phyloP scores from a whole-genome alignment of 495 filamentous ascomycete genomes.

The Cudoniella acicularis region DNA sequence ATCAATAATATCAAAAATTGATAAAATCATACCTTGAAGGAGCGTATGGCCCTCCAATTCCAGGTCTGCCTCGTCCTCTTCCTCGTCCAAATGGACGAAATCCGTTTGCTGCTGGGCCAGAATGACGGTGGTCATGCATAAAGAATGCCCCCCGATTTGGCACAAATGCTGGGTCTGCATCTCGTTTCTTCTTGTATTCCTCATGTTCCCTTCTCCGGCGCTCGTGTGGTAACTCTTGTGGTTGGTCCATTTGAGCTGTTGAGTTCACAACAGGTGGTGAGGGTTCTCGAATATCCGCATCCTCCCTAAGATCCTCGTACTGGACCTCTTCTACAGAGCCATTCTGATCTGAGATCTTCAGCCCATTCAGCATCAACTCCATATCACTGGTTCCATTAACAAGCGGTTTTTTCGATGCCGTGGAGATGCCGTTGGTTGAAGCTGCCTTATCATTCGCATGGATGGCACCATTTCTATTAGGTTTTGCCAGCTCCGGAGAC shows the following conservation, averaged over 20 bases:
- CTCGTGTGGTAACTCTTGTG: constrained; percentile 54
- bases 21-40: constrained; percentile 51
- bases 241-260: constrained; percentile 31
- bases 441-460: constrained; percentile 10
- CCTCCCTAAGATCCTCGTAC: constrained; percentile 27
- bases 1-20: background rate
- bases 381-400: constrained; percentile 60
- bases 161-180: constrained; percentile 89
- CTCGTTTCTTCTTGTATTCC: constrained; percentile 80
- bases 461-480: constrained; percentile 17
- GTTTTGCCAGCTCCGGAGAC: constrained; percentile 29
- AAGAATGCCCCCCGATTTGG: constrained; percentile 95
- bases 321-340: constrained; percentile 20
- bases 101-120: constrained; percentile 69
- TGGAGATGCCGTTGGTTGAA: constrained; percentile 8
- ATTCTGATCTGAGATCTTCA: constrained; percentile 60
- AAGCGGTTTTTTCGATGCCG: constrained; percentile 20
- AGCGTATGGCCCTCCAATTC: constrained; percentile 51
- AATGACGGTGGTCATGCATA: constrained; percentile 88
- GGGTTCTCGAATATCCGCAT: constrained; percentile 28
- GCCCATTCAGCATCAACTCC: constrained; percentile 82
- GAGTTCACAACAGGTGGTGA: constrained; percentile 22
- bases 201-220: constrained; percentile 81
- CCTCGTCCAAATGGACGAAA: constrained; percentile 68
- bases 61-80: constrained; percentile 49